Conservation (phyloP, 1,284 basidiomycete species). For the Cerioporus squamosus region DNA sequence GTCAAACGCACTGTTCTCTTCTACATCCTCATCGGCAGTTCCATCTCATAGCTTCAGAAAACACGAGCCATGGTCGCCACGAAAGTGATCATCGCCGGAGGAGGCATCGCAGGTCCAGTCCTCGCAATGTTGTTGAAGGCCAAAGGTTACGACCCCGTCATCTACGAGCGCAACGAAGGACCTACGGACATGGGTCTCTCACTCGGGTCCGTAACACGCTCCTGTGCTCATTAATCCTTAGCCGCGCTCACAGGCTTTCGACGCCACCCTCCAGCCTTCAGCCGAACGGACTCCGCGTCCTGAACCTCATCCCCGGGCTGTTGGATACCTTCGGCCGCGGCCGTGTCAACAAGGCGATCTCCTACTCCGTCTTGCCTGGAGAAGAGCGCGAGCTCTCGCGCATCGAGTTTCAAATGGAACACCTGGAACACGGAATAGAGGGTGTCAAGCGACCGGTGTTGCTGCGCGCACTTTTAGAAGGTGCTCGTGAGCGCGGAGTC, state of each 20-base stretch:
- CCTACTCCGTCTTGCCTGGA: conserved; percentile 37
- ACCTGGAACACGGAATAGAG: conserved; percentile 29
- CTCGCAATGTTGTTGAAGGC: conserved; percentile 48
- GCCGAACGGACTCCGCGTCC: conserved; percentile 44
- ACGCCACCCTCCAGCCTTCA: conserved; percentile 37
- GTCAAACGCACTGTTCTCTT: no score
- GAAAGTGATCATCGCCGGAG: conserved; percentile 47
- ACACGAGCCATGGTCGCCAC: conserved; percentile 9
- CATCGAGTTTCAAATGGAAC: conserved; percentile 24
- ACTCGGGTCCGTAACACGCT: conserved; percentile 35
- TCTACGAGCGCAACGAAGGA: conserved; percentile 44
- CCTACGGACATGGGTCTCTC: conserved; percentile 40
- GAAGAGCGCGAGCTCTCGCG: conserved; percentile 39
- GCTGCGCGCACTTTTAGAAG: conserved; percentile 37
- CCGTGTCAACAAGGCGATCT: conserved; percentile 27
- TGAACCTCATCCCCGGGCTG: conserved; percentile 44
- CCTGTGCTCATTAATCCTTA: no score
- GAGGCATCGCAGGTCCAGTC: conserved; percentile 49
- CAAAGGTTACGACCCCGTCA: conserved; percentile 45
- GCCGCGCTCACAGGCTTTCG: no score
- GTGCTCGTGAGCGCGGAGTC: conserved; percentile 38
- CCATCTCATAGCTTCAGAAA: no score
- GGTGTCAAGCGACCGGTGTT: conserved; percentile 41
- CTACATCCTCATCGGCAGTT: no score
- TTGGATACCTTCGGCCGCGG: conserved; percentile 38